phyloP scores from a whole-genome alignment of 768 basidiomycete genomes.

The Boletus barrowsii region DNA sequence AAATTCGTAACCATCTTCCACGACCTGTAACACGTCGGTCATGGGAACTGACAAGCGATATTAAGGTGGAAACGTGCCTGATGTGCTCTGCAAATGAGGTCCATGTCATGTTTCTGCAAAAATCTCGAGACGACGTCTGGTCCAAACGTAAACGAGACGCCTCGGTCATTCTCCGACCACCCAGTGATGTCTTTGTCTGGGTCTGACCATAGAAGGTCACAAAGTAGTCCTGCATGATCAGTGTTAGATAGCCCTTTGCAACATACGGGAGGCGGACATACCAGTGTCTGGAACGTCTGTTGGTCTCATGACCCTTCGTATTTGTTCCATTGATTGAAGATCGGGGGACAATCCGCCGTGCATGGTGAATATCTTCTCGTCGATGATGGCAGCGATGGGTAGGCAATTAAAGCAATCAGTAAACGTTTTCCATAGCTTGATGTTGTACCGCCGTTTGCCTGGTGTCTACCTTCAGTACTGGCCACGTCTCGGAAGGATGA shows the following conservation, averaged over 20 bases:
- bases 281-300: conserved; percentile 99
- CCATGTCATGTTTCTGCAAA: conserved; percentile 99
- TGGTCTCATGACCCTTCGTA: conserved; percentile 97
- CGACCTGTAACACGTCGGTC: conserved; percentile 56
- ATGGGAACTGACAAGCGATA: conserved; percentile 1
- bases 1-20: conserved; percentile 99
- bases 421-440: conserved; percentile 99
- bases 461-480: conserved; percentile 15
- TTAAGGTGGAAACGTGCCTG: conserved; percentile 56
- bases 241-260: conserved; percentile 2
- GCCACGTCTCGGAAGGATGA: not conserved
- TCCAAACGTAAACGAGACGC: conserved; percentile 98
- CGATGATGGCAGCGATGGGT: conserved; percentile 98
- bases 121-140: conserved; percentile 98
- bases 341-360: conserved; percentile 97
- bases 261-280: conserved; percentile 31
- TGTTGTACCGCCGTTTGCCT: conserved; percentile 99
- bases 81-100: conserved; percentile 96
- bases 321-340: conserved; percentile 99
- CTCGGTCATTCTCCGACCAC: conserved; percentile 99
- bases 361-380: conserved; percentile 99
- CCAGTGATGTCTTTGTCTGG: conserved; percentile 99
- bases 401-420: conserved; percentile 99
- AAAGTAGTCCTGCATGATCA: conserved; percentile 68
- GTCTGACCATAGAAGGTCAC: conserved; percentile 97